Conservation (phyloP, 108 stramenopile genomes). For the Epipyxis sp. region DNA sequence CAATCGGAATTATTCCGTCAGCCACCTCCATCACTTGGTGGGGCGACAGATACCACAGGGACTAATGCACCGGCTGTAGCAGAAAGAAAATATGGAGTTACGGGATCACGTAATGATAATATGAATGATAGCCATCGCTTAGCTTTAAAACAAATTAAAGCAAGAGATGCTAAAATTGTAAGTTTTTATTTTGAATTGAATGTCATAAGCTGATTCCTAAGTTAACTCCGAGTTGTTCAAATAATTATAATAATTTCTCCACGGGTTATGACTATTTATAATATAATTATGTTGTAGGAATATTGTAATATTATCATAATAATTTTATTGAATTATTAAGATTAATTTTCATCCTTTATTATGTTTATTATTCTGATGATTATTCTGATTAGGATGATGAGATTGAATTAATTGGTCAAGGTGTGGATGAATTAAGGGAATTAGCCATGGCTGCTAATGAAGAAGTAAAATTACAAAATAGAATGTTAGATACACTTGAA, state of each 20-base stretch:
- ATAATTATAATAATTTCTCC: too few relatives aligned
- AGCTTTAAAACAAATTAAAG: not conserved
- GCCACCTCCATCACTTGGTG: too few relatives aligned
- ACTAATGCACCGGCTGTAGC: not conserved
- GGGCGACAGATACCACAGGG: not conserved
- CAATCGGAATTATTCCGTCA: constrained; percentile 1
- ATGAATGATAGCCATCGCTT: not conserved
- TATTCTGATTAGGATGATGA: constrained; percentile 10
- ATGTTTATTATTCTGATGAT: too few relatives aligned
- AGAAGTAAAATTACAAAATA: constrained; percentile 20
- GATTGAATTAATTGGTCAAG: constrained; percentile 10
- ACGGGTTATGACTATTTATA: too few relatives aligned
- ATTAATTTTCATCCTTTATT: too few relatives aligned
- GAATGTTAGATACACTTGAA: constrained; percentile 13
- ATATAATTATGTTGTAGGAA: too few relatives aligned
- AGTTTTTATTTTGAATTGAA: too few relatives aligned
- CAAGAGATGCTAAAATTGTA: not conserved
- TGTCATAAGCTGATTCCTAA: too few relatives aligned
- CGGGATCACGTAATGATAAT: not conserved
- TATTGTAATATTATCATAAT: too few relatives aligned
- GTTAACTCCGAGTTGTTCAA: too few relatives aligned
- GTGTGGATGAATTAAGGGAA: not conserved
- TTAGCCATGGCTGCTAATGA: not conserved
- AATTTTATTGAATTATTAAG: too few relatives aligned
- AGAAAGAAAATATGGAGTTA: not conserved